Percentiles rank a stretch among this genome's conserved stretches.
phyloP scores from a whole-genome alignment of 164 flowering plant species.

The Magnolia sinica region DNA sequence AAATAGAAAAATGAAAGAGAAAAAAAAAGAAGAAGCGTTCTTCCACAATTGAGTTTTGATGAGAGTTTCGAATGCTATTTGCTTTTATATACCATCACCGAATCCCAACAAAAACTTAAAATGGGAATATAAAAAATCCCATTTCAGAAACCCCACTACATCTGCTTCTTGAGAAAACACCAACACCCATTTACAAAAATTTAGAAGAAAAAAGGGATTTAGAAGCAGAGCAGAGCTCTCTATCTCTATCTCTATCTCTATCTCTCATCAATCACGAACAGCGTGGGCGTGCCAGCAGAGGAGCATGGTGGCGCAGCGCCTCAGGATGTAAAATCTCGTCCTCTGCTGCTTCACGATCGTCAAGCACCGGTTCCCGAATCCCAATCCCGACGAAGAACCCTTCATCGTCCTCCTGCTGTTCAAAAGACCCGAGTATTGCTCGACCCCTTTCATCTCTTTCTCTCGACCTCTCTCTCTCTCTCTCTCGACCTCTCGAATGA shows the following conservation, averaged over 20 bases:
- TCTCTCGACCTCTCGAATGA: not conserved
- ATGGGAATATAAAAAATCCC: no score
- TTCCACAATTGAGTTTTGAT: no score
- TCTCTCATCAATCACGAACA: conserved; percentile 26
- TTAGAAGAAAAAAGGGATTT: no score
- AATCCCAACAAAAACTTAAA: no score
- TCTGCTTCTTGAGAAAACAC: no score
- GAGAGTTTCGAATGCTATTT: no score
- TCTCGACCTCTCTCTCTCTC: not conserved
- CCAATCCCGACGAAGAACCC: not conserved
- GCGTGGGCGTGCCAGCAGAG: conserved; percentile 67
- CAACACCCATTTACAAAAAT: no score
- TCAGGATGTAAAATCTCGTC: conserved; percentile 64
- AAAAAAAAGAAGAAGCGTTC: no score
- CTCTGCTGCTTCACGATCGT: conserved; percentile 59
- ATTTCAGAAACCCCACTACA: no score
- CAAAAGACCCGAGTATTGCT: not conserved
- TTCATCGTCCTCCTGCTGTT: not conserved
- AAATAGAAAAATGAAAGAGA: no score
- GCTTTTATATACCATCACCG: no score
- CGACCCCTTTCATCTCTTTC: not conserved
- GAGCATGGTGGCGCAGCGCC: conserved; percentile 74
- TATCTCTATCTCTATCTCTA: no score
- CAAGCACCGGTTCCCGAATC: conserved; percentile 38
- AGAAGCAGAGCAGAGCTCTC: not conserved